These are phyloP conservation scores for Venturia asperata DNA, from an alignment of 2,329 filamentous ascomycete genomes.

Conservation along the genomic window DNA sequence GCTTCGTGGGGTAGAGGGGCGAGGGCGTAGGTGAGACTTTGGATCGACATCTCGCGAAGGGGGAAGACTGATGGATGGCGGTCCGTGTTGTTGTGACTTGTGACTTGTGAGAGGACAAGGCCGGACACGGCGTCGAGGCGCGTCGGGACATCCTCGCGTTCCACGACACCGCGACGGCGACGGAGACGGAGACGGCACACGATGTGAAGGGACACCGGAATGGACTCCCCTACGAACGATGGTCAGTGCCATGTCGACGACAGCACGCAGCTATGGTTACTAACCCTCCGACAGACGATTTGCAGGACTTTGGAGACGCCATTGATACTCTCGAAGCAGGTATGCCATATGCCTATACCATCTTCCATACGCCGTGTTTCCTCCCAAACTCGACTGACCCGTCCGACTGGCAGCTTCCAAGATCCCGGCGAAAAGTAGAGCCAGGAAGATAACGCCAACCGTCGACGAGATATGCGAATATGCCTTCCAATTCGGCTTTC, in stretches of 20 bases:
- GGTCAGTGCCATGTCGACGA: conserved; percentile 1
- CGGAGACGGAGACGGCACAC: neutral
- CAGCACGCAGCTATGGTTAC: neutral
- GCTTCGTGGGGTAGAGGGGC: no score
- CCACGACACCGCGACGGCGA: neutral
- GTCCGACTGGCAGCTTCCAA: conserved; percentile 28
- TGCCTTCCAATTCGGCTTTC: conserved; percentile 62
- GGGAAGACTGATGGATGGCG: no score
- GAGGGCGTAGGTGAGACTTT: no score
- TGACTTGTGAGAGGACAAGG: no score
- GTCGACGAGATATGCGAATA: conserved; percentile 57
- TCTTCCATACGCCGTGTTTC: conserved; percentile 24
- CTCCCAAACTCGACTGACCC: neutral
- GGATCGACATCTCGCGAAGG: no score
- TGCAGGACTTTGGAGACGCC: conserved; percentile 25
- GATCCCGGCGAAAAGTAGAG: conserved; percentile 57
- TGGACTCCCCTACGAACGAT: conserved; percentile 2
- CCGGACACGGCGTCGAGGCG: neutral
- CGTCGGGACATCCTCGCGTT: neutral
- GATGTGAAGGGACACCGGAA: neutral
- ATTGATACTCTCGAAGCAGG: conserved; percentile 33
- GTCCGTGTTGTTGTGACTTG: no score
- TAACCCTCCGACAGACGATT: conserved; percentile 9
- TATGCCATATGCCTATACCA: conserved; percentile 27
- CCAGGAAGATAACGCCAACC: conserved; percentile 53